Percentiles rank a stretch among this genome's conserved stretches.
Evolutionary conservation across 2,329 filamentous ascomycete genomes (phyloP).

Genomic region (Nothopassalora personata): DNA sequence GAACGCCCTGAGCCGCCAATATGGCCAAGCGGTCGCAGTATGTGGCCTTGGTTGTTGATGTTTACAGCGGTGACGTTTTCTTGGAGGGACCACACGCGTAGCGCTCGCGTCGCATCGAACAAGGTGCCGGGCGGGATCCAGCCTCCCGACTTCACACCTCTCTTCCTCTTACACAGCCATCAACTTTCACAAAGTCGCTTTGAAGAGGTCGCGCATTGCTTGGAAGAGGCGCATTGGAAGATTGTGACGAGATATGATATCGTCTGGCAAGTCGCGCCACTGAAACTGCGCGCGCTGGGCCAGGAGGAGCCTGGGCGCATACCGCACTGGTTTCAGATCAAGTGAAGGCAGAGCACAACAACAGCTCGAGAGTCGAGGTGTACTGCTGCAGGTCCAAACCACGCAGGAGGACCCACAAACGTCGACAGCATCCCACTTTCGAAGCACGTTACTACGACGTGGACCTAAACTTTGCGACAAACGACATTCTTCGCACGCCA

Average conservation of each 20-base stretch:
- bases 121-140: not conserved
- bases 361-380: slow-evolving; percentile 1
- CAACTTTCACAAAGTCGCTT: not conserved
- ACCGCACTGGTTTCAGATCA: not conserved
- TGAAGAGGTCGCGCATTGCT: not conserved
- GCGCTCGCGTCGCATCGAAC: not conserved
- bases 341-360: not conserved
- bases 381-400: not conserved
- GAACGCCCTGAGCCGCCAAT: slow-evolving; percentile 1
- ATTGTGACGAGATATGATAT: not conserved
- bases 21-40: slow-evolving; percentile 13
- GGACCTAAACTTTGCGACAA: not conserved
- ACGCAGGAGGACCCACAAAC: not conserved
- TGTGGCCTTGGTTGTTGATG: slow-evolving; percentile 17
- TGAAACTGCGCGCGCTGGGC: not conserved
- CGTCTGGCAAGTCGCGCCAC: not conserved
- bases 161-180: not conserved
- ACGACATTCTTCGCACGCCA: not conserved
- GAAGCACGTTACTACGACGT: not conserved
- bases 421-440: not conserved
- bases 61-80: slow-evolving; percentile 13
- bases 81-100: not conserved
- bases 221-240: not conserved
- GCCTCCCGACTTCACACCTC: slow-evolving; percentile 6
- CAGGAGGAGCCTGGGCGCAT: not conserved